phyloP scores from a whole-genome alignment of 805 yeast species.

The Cyberlindnera lachancei region DNA sequence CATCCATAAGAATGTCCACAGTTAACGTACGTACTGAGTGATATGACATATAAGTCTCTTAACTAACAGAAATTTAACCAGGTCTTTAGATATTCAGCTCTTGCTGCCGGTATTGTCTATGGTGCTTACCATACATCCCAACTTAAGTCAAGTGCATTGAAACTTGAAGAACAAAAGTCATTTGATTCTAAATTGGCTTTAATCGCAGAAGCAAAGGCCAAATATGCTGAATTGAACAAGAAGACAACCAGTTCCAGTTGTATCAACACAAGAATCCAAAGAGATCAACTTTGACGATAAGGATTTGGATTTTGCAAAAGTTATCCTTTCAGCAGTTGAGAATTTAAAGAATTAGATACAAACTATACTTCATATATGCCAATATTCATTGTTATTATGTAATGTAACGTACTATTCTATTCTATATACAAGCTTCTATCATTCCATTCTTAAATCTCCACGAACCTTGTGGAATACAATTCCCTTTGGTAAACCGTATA shows the following conservation, averaged over 20 bases:
- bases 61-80: slow-evolving; percentile 20
- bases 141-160: slow-evolving; percentile 52
- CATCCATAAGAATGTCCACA: slow-evolving; percentile 41
- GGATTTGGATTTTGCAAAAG: slow-evolving; percentile 75
- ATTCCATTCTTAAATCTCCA: slow-evolving; percentile 14
- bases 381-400: not conserved
- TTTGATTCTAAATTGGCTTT: slow-evolving; percentile 63
- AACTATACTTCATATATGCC: not conserved
- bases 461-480: slow-evolving; percentile 50
- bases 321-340: slow-evolving; percentile 58
- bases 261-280: slow-evolving; percentile 26
- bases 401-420: too few relatives aligned
- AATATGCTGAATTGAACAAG: slow-evolving; percentile 63
- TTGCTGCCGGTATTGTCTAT: slow-evolving; percentile 80
- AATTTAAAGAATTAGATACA: slow-evolving; percentile 28
- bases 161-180: slow-evolving; percentile 48
- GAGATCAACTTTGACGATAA: slow-evolving; percentile 79
- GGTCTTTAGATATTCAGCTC: slow-evolving; percentile 90
- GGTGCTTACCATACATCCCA: slow-evolving; percentile 81
- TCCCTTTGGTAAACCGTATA: slow-evolving; percentile 70
- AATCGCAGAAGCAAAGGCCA: slow-evolving; percentile 83
- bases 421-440: not conserved
- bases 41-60: not conserved
- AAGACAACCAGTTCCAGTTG: slow-evolving; percentile 31
- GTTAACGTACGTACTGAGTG: slow-evolving; percentile 34